phyloP scores from a whole-genome alignment of 768 basidiomycete species.

The Trametes villosa region DNA sequence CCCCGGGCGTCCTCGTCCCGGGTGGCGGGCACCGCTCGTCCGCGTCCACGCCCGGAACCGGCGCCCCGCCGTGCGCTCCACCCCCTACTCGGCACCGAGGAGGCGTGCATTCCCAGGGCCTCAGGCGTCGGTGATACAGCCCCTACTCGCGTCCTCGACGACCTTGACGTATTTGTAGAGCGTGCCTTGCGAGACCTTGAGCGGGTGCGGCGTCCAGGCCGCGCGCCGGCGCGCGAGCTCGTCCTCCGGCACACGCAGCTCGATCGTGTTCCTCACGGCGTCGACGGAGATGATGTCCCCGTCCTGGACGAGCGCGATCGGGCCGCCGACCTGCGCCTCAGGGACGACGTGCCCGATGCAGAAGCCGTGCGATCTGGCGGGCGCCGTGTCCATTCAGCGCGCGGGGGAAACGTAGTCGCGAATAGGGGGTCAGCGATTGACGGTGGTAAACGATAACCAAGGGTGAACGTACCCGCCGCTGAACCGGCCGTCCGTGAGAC shows the following conservation, averaged over 20 bases:
- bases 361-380: conserved; percentile 88
- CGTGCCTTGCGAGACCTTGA: conserved; percentile 82
- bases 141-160: conserved; percentile 90
- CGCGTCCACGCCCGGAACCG: conserved; percentile 1
- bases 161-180: conserved; percentile 88
- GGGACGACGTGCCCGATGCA: conserved; percentile 97
- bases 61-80: conserved; percentile 8
- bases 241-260: conserved; percentile 74
- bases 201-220: conserved; percentile 82
- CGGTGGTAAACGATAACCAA: neutral
- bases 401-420: neutral
- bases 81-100: conserved; percentile 7
- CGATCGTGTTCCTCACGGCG: conserved; percentile 83
- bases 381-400: too few relatives aligned
- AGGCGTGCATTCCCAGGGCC: neutral
- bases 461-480: conserved; percentile 81
- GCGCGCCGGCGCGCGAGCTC: conserved; percentile 76
- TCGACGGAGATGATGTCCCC: conserved; percentile 89
- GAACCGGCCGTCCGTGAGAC: conserved; percentile 97
- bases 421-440: conserved; percentile 17
- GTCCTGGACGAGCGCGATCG: conserved; percentile 87
- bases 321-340: conserved; percentile 93
- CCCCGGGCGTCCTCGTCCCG: too few relatives aligned
- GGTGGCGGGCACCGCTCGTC: neutral
- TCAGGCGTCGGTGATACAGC: conserved; percentile 89